These are phyloP conservation scores for Chionographis japonica DNA, from an alignment of 106 monocot species.

Conservation along the genomic window DNA sequence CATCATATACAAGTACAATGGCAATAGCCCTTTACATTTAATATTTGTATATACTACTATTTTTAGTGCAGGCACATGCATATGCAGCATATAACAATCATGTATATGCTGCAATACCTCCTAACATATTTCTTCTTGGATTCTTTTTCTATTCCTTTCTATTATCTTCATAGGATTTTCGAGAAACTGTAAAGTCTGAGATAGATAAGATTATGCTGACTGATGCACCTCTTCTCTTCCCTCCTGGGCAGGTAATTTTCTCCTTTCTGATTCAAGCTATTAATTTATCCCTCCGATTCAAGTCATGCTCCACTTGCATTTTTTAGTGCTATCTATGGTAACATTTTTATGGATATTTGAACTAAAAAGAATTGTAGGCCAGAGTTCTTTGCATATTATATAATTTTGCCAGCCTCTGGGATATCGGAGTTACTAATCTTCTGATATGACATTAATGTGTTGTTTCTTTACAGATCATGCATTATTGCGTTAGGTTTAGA, in stretches of 20 bases:
- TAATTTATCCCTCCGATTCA: background rate
- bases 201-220: slow-evolving; percentile 81
- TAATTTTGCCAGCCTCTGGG: no score
- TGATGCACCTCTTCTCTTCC: slow-evolving; percentile 90
- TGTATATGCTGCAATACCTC: background rate
- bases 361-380: no score
- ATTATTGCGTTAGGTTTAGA: no score
- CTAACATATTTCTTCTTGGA: background rate
- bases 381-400: no score
- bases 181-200: slow-evolving; percentile 57
- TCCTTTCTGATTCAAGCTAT: background rate
- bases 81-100: background rate
- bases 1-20: no score
- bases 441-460: no score
- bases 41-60: no score
- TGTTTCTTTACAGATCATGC: no score
- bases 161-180: slow-evolving; percentile 39
- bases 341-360: no score
- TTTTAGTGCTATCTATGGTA: background rate
- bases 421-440: no score
- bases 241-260: slow-evolving; percentile 79
- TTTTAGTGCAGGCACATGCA: no score
- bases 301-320: background rate
- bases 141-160: background rate
- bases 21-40: no score